Conservation (phyloP, 441 rosid genomes). For the Populus tomentosa region DNA sequence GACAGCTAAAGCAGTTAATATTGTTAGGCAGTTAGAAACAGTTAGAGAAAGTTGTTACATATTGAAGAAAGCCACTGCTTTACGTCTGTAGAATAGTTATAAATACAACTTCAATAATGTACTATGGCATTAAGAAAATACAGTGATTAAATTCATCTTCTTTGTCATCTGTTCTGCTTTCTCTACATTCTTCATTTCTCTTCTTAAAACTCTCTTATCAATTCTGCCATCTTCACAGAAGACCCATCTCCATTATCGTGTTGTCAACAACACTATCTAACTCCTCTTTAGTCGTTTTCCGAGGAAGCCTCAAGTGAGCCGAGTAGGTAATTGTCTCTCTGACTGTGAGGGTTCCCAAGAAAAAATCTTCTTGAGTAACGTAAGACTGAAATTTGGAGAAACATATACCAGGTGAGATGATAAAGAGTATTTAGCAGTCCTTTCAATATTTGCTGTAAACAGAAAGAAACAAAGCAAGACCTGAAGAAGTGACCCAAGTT, state of each 20-base stretch:
- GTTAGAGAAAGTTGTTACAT: too few species aligned
- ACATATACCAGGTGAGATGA: not conserved
- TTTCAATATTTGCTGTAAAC: not conserved
- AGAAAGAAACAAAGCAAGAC: not conserved
- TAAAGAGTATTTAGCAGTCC: not conserved
- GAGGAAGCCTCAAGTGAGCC: not conserved
- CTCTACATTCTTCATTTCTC: too few species aligned
- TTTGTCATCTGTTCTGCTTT: too few species aligned
- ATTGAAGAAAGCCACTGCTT: too few species aligned
- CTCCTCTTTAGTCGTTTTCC: not conserved
- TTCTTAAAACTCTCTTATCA: too few species aligned
- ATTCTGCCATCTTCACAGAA: too few species aligned
- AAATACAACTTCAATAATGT: too few species aligned
- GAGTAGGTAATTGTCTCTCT: not conserved
- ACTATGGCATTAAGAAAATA: too few species aligned
- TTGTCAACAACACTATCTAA: conserved; percentile 20
- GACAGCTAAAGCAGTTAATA: too few species aligned
- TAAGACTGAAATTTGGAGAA: not conserved
- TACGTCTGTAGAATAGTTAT: too few species aligned
- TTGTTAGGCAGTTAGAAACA: too few species aligned
- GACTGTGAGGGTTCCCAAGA: not conserved
- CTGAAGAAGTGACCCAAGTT: not conserved
- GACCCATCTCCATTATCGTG: conserved; percentile 25
- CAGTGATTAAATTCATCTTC: too few species aligned
- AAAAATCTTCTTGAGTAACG: not conserved